phyloP scores from a whole-genome alignment of 139 green algal species.

The Nannochloris sp. region DNA sequence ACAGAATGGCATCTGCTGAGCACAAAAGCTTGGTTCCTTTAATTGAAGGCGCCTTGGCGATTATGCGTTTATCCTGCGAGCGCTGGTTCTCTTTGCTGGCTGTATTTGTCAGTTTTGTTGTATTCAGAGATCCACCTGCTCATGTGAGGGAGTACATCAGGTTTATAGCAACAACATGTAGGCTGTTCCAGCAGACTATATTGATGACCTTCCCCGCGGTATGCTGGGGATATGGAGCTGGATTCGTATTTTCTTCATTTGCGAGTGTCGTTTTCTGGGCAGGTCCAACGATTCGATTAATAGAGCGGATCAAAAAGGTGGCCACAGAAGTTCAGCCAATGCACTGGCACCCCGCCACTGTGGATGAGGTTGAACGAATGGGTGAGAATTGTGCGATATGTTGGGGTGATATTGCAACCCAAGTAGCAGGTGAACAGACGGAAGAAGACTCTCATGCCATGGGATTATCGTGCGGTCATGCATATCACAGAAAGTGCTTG shows the following conservation, averaged over 20 bases:
- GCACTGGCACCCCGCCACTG: conserved; percentile 40
- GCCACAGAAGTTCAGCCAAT: conserved; percentile 19
- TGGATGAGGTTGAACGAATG: conserved; percentile 62
- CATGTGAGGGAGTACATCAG: conserved; percentile 26
- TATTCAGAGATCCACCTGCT: conserved; percentile 44
- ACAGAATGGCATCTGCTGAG: conserved; percentile 24
- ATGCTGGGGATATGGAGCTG: conserved; percentile 78
- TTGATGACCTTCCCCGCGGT: conserved; percentile 71
- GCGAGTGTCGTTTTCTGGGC: conserved; percentile 71
- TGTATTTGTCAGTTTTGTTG: conserved; percentile 54
- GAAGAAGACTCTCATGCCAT: conserved; percentile 10
- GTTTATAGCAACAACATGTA: conserved; percentile 34
- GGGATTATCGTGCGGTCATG: conserved; percentile 59
- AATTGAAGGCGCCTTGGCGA: conserved; percentile 60
- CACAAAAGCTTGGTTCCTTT: conserved; percentile 54
- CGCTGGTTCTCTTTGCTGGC: conserved; percentile 69
- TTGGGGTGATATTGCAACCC: conserved; percentile 50
- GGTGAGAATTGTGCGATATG: conserved; percentile 67
- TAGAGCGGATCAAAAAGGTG: conserved; percentile 11
- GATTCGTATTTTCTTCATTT: conserved; percentile 62
- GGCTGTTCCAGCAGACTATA: conserved; percentile 58
- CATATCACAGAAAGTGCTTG: conserved; percentile 66
- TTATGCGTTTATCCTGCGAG: conserved; percentile 79
- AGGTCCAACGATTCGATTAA: conserved; percentile 9
- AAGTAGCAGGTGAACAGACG: background rate